A percentile compares a stretch with the other conserved stretches of the same genome.
Conservation (phyloP, 2,329 filamentous ascomycete genomes). For the Verticillium zaregamsianum region DNA sequence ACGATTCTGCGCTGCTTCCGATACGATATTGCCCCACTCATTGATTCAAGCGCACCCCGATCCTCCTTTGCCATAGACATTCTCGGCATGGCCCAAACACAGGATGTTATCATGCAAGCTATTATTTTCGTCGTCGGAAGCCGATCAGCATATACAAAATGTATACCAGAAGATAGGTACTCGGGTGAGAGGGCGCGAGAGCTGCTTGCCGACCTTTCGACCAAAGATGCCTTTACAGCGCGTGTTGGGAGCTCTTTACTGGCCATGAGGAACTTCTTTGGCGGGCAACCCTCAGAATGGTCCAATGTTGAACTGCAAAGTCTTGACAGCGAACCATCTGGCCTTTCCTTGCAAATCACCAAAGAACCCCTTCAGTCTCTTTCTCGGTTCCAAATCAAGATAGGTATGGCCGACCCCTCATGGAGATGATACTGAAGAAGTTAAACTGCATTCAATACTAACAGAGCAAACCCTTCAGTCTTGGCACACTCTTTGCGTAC, state of each 20-base stretch:
- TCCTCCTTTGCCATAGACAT: neutral
- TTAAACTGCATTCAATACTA: neutral
- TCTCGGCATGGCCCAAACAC: neutral
- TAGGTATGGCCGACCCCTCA: neutral
- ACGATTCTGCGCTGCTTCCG: neutral
- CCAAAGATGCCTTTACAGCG: neutral
- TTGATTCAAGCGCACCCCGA: neutral
- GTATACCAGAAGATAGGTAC: too few species aligned
- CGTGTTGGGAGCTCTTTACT: neutral
- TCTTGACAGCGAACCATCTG: neutral
- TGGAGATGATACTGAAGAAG: neutral
- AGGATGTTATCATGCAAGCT: neutral
- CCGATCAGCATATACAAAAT: neutral
- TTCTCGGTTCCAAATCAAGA: neutral
- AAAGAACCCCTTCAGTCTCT: neutral
- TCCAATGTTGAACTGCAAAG: neutral
- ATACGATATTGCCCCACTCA: neutral
- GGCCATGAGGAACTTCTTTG: neutral
- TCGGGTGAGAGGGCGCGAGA: neutral
- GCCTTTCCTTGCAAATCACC: neutral
- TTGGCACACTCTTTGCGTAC: neutral
- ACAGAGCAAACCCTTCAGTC: neutral
- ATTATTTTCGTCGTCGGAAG: neutral
- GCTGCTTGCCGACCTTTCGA: neutral
- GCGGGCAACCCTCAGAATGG: neutral